Evolutionary conservation across 148 eudicot genomes (phyloP).

Genomic region (Heliosperma pusillum): DNA sequence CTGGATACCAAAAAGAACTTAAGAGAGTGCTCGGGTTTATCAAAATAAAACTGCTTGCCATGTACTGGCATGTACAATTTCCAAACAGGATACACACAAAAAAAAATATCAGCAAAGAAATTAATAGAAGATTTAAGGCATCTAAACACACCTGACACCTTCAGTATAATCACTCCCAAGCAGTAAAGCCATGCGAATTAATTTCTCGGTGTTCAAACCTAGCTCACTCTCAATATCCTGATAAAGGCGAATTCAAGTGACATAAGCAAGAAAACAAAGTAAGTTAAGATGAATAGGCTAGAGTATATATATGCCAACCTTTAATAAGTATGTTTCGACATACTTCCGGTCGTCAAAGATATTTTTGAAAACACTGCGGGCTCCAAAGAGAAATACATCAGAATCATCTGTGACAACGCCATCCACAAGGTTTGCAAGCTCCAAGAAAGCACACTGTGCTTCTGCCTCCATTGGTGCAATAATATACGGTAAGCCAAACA

Average conservation of each 20-base stretch:
- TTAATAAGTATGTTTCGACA: conserved; percentile 88
- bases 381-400: conserved; percentile 94
- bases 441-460: conserved; percentile 99
- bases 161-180: conserved; percentile 99
- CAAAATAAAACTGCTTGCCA: not conserved
- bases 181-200: conserved; percentile 88
- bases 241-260: conserved; percentile 22
- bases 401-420: conserved; percentile 99
- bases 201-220: conserved; percentile 72
- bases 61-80: not conserved
- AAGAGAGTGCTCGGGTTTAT: not conserved
- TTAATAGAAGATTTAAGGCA: not conserved
- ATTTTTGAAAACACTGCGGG: conserved; percentile 86
- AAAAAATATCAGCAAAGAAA: not conserved
- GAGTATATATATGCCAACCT: conserved; percentile 44
- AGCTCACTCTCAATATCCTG: conserved; percentile 95
- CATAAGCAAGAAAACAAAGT: not conserved
- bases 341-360: conserved; percentile 99
- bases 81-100: not conserved
- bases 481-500: conserved; percentile 97
- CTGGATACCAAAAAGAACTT: conserved; percentile 29
- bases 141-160: conserved; percentile 71
- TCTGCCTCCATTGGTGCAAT: conserved; percentile 99
- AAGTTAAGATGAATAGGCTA: not conserved
- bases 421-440: conserved; percentile 88